A percentile compares a stretch with the other conserved stretches of the same genome.
Conservation (phyloP, 345 rosid species). For the Pistacia integerrima region DNA sequence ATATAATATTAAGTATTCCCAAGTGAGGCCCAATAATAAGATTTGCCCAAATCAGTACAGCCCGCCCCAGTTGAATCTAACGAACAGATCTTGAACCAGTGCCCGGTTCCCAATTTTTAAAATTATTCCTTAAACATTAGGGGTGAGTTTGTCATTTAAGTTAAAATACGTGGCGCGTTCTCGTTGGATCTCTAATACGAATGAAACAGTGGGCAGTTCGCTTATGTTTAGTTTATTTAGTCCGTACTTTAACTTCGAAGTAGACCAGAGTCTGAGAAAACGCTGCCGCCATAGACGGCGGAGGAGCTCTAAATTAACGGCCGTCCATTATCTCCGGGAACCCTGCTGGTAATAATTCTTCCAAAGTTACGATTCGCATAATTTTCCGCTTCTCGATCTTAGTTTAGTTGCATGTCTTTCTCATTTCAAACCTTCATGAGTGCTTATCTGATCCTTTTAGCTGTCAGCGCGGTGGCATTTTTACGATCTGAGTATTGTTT, state of each 20-base stretch:
- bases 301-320: not conserved
- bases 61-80: too few species aligned
- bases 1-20: too few species aligned
- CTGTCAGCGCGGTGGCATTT: not conserved
- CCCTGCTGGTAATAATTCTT: not conserved
- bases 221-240: too few species aligned
- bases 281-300: not conserved
- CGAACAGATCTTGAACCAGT: too few species aligned
- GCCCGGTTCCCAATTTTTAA: too few species aligned
- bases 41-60: too few species aligned
- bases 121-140: not conserved
- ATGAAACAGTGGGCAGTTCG: too few species aligned
- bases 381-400: not conserved
- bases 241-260: not conserved
- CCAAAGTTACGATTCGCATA: not conserved
- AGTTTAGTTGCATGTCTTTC: not conserved
- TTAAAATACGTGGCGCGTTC: not conserved
- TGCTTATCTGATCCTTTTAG: not conserved
- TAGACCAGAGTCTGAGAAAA: not conserved
- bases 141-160: not conserved
- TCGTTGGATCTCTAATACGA: too few species aligned
- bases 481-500: not conserved
- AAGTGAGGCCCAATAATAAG: too few species aligned
- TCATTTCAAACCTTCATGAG: not conserved
- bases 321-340: not conserved